These are phyloP conservation scores for Fusarium fujikuroi DNA, from an alignment of 2,329 filamentous ascomycete genomes.

Conservation along the genomic window DNA sequence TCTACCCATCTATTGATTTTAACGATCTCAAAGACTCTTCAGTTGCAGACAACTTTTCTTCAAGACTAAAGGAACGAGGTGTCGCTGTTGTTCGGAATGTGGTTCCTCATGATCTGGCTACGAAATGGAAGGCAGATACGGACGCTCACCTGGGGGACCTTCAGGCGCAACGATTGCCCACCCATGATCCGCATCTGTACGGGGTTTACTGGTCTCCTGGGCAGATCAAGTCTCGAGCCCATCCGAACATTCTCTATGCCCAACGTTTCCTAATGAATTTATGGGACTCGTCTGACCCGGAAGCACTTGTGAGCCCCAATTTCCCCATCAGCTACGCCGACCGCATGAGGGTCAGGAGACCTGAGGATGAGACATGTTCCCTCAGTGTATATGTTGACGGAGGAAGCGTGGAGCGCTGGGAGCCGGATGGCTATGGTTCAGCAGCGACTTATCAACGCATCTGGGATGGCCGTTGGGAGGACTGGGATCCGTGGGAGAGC, in stretches of 20 bases:
- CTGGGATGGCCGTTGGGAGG: slow-evolving; percentile 76
- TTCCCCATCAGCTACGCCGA: slow-evolving; percentile 71
- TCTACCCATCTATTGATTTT: slow-evolving; percentile 57
- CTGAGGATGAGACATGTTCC: slow-evolving; percentile 65
- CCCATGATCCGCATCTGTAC: slow-evolving; percentile 48
- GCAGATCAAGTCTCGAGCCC: slow-evolving; percentile 53
- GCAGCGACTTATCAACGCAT: slow-evolving; percentile 73
- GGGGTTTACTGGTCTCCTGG: slow-evolving; percentile 55
- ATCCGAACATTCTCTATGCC: slow-evolving; percentile 52
- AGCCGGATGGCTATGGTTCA: slow-evolving; percentile 68
- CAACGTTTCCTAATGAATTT: slow-evolving; percentile 61
- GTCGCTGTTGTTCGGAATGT: slow-evolving; percentile 49
- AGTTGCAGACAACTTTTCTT: slow-evolving; percentile 42
- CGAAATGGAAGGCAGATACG: slow-evolving; percentile 62
- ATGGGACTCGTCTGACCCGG: slow-evolving; percentile 50
- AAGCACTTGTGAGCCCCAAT: slow-evolving; percentile 54
- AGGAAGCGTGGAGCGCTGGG: slow-evolving; percentile 75
- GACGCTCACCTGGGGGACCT: slow-evolving; percentile 65
- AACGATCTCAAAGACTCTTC: slow-evolving; percentile 49
- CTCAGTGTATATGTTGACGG: slow-evolving; percentile 71
- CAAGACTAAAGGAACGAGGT: slow-evolving; percentile 45
- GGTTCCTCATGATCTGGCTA: slow-evolving; percentile 42
- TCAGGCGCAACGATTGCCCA: slow-evolving; percentile 46
- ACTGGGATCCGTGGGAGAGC: slow-evolving; percentile 80
- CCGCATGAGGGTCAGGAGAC: slow-evolving; percentile 62